Percentiles rank a stretch among this genome's conserved stretches.
These are phyloP conservation scores for Paxillus ammoniavirescens DNA, from an alignment of 768 basidiomycete genomes.

Conservation along the genomic window DNA sequence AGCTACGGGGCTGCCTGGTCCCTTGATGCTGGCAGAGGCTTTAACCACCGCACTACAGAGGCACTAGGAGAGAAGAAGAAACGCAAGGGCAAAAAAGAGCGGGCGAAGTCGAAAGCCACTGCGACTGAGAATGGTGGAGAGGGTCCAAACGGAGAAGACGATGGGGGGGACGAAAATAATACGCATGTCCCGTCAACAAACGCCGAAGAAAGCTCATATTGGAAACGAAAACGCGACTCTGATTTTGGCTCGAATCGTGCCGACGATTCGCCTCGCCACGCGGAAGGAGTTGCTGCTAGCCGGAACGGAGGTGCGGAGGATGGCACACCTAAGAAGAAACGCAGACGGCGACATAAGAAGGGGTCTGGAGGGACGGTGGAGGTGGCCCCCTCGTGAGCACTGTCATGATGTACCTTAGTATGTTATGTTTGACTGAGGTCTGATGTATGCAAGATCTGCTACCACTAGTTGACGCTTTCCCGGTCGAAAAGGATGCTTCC, in stretches of 20 bases:
- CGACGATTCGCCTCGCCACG: slow-evolving; percentile 9
- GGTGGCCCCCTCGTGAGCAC: not conserved
- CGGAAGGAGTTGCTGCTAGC: slow-evolving; percentile 7
- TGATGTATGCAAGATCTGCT: too few species aligned
- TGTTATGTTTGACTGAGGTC: too few species aligned
- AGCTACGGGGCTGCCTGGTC: slow-evolving; percentile 20
- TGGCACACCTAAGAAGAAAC: slow-evolving; percentile 33
- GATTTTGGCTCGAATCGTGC: slow-evolving; percentile 5
- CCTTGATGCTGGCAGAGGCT: not conserved
- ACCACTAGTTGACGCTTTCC: too few species aligned
- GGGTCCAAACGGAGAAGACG: not conserved
- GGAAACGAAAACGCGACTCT: slow-evolving; percentile 18
- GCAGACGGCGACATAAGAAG: slow-evolving; percentile 42
- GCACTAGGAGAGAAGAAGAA: slow-evolving; percentile 45
- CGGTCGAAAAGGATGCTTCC: too few species aligned
- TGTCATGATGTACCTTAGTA: not conserved
- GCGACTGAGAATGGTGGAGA: slow-evolving; percentile 14
- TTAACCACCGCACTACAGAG: slow-evolving; percentile 6
- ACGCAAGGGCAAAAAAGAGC: slow-evolving; percentile 70
- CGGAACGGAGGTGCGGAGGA: slow-evolving; percentile 3
- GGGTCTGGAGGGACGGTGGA: slow-evolving; percentile 9
- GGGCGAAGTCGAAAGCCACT: slow-evolving; percentile 47
- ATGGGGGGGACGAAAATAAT: not conserved
- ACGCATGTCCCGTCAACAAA: not conserved
- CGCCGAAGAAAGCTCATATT: slow-evolving; percentile 1